Evolutionary conservation across 2,329 filamentous ascomycete genomes (phyloP).

Genomic region (Aspergillus glaucus): DNA sequence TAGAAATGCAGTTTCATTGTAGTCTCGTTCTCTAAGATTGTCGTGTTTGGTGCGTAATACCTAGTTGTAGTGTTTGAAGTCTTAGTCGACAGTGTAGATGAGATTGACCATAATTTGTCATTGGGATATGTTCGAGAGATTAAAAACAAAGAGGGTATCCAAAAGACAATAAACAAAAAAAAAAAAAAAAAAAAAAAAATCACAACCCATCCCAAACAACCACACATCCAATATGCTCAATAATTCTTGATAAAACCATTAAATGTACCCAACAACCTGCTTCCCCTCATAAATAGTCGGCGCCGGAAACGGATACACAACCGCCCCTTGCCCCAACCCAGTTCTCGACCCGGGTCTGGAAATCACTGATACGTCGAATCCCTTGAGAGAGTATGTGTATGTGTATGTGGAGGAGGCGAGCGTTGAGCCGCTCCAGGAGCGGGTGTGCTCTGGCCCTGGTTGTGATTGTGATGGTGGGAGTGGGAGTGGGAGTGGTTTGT

Average conservation of each 20-base stretch:
- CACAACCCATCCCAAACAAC: too few species aligned
- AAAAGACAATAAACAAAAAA: too few species aligned
- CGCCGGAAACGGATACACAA: background rate
- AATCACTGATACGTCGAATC: constrained; percentile 9
- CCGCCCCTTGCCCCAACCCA: constrained; percentile 8
- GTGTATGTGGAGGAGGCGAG: constrained; percentile 18
- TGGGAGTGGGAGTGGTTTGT: constrained; percentile 17
- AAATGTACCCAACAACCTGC: constrained; percentile 1
- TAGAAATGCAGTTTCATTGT: background rate
- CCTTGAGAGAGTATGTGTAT: constrained; percentile 16
- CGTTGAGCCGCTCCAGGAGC: constrained; percentile 32
- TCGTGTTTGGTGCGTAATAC: too few species aligned
- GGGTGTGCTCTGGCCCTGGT: constrained; percentile 8
- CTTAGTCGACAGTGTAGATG: background rate
- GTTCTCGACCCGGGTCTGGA: constrained; percentile 2
- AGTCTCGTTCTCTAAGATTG: background rate
- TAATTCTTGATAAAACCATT: too few species aligned
- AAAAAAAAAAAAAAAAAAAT: too few species aligned
- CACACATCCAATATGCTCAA: too few species aligned
- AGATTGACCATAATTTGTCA: background rate
- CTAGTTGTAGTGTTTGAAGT: too few species aligned
- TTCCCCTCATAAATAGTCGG: constrained; percentile 22
- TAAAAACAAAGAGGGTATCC: constrained; percentile 8
- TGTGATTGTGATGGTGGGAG: constrained; percentile 3
- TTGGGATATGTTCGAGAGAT: background rate